Evolutionary conservation across 192 early-diverging fungal genomes (phyloP).

Genomic region (Coemansia sp.): DNA sequence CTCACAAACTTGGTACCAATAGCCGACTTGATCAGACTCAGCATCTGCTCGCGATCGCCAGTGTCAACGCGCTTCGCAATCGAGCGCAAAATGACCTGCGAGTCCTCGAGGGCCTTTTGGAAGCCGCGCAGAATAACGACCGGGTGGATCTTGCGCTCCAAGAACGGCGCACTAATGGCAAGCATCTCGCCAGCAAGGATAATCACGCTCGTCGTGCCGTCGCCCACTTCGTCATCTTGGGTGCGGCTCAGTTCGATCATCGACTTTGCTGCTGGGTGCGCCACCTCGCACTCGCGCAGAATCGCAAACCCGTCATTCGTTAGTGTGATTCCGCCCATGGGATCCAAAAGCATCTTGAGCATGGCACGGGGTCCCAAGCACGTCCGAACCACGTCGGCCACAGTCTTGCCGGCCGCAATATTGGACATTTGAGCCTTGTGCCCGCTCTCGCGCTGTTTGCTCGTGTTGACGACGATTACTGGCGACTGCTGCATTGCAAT

Average conservation of each 20-base stretch:
- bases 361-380: constrained; percentile 98
- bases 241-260: constrained; percentile 99
- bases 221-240: constrained; percentile 99
- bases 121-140: constrained; percentile 93
- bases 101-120: constrained; percentile 92
- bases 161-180: constrained; percentile 82
- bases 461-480: constrained; percentile 87
- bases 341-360: constrained; percentile 99
- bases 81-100: constrained; percentile 77
- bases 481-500: constrained; percentile 68
- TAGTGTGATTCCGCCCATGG: constrained; percentile 98
- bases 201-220: constrained; percentile 98
- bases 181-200: constrained; percentile 98
- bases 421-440: constrained; percentile 97
- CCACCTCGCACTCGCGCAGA: constrained; percentile 96
- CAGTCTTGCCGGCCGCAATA: constrained; percentile 97
- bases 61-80: constrained; percentile 86
- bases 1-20: constrained; percentile 97
- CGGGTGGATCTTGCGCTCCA: constrained; percentile 98
- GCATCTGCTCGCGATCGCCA: constrained; percentile 83
- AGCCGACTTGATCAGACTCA: constrained; percentile 84
- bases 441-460: constrained; percentile 91
- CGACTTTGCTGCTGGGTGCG: constrained; percentile 99
- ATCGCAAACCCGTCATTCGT: constrained; percentile 99
- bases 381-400: constrained; percentile 97